Percentiles rank a stretch among this genome's conserved stretches.
These are phyloP conservation scores for Aspergillus ustus DNA, from an alignment of 2,329 filamentous ascomycete species.

Conservation along the genomic window DNA sequence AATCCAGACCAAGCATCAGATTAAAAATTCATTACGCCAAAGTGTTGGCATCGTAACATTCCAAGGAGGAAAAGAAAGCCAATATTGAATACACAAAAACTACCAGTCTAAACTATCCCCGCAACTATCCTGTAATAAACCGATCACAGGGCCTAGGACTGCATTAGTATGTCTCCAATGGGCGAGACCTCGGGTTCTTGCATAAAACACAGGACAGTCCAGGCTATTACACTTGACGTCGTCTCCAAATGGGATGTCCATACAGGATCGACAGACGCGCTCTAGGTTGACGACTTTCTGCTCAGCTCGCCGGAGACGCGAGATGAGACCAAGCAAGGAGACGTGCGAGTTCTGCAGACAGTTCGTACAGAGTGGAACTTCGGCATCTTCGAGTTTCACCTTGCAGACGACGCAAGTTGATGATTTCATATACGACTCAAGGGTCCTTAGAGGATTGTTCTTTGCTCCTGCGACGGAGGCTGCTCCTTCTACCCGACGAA, in stretches of 20 bases:
- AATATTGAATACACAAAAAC: background rate
- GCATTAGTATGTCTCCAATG: conserved; percentile 43
- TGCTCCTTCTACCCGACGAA: conserved; percentile 63
- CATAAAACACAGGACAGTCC: conserved; percentile 91
- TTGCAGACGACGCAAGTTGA: conserved; percentile 79
- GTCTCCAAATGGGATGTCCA: conserved; percentile 72
- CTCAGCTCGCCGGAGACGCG: conserved; percentile 66
- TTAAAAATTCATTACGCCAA: background rate
- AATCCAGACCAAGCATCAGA: background rate
- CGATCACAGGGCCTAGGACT: conserved; percentile 42
- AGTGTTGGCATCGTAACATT: background rate
- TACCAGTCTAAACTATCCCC: conserved; percentile 46
- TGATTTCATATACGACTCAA: conserved; percentile 92
- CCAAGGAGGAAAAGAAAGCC: background rate
- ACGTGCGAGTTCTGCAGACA: conserved; percentile 50
- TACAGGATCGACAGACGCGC: conserved; percentile 78
- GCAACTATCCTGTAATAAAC: conserved; percentile 39
- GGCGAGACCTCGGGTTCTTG: conserved; percentile 43
- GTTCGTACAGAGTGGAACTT: conserved; percentile 47
- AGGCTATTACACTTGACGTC: conserved; percentile 85
- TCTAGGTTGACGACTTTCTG: conserved; percentile 67
- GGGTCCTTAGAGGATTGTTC: conserved; percentile 64
- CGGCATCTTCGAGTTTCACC: conserved; percentile 56
- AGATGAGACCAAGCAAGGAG: conserved; percentile 68
- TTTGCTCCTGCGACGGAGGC: conserved; percentile 34